Conservation (phyloP, 2,329 filamentous ascomycete genomes). For the Fusarium praegraminearum region DNA sequence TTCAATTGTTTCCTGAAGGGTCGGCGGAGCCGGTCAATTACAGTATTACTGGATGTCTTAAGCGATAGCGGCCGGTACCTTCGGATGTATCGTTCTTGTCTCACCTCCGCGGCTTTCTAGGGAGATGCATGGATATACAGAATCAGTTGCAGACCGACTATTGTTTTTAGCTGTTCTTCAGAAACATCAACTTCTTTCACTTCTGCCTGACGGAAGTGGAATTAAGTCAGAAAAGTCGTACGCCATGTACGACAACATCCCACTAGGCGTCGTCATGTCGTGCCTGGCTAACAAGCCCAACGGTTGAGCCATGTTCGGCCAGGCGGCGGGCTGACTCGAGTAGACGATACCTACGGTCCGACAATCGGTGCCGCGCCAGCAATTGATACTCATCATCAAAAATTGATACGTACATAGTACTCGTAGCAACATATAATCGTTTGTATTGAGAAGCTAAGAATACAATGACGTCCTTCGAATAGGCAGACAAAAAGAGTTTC, state of each 20-base stretch:
- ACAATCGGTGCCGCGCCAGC: conserved; percentile 20
- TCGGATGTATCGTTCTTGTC: conserved; percentile 13
- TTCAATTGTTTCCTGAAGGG: conserved; percentile 9
- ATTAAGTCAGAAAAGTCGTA: conserved; percentile 3
- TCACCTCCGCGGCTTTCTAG: not conserved
- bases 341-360: conserved; percentile 13
- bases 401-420: not conserved
- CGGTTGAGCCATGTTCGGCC: conserved; percentile 5
- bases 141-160: not conserved
- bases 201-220: not conserved
- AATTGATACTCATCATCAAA: not conserved
- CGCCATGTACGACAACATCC: conserved; percentile 13
- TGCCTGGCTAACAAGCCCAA: conserved; percentile 24
- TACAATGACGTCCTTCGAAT: conserved; percentile 27
- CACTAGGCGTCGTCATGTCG: conserved; percentile 30
- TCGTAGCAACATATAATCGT: conserved; percentile 3
- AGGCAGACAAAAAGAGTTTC: conserved; percentile 22
- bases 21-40: conserved; percentile 15
- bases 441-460: conserved; percentile 7
- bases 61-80: not conserved
- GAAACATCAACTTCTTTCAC: not conserved
- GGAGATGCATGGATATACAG: not conserved
- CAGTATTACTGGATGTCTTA: not conserved
- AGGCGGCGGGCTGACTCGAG: conserved; percentile 30
- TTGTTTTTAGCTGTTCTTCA: not conserved